These are phyloP conservation scores for Starmerella khaoyaiensis DNA, from an alignment of 805 yeast genomes.

Conservation along the genomic window DNA sequence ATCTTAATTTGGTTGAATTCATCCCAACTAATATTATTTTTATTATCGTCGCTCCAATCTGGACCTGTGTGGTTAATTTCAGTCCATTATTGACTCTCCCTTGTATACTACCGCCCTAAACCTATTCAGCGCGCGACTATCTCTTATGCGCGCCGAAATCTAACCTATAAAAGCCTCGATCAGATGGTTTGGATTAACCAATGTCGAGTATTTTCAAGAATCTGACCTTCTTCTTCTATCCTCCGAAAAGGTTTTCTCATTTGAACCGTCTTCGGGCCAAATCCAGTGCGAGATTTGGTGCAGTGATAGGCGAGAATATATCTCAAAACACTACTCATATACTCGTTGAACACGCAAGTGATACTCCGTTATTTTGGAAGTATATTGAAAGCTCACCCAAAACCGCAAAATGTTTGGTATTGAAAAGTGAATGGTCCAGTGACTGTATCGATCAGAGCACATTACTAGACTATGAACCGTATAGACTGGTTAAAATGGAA, in stretches of 20 bases:
- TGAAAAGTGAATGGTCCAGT: constrained; percentile 25
- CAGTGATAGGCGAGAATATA: constrained; percentile 12
- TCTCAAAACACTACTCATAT: constrained; percentile 22
- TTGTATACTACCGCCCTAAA: too few relatives aligned
- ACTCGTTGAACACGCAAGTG: constrained; percentile 17
- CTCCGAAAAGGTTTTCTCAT: constrained; percentile 6
- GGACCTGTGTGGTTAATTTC: too few relatives aligned
- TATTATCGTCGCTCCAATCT: too few relatives aligned
- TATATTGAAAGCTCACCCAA: neutral
- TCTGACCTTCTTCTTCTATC: constrained; percentile 14
- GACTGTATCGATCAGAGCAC: constrained; percentile 23
- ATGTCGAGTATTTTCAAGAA: constrained; percentile 4
- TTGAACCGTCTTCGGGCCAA: constrained; percentile 14
- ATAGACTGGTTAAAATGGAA: neutral
- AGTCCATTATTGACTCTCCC: too few relatives aligned
- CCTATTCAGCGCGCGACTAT: too few relatives aligned
- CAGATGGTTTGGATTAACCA: too few relatives aligned
- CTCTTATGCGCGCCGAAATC: too few relatives aligned
- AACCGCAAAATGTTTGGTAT: constrained; percentile 5
- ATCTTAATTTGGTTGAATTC: too few relatives aligned
- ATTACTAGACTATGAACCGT: constrained; percentile 11
- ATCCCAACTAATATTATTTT: too few relatives aligned
- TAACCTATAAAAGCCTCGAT: too few relatives aligned
- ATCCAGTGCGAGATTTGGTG: constrained; percentile 22
- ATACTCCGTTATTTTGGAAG: constrained; percentile 4